These are phyloP conservation scores for Alternaria brassicicola DNA, from an alignment of 2,329 filamentous ascomycete genomes.

Conservation along the genomic window DNA sequence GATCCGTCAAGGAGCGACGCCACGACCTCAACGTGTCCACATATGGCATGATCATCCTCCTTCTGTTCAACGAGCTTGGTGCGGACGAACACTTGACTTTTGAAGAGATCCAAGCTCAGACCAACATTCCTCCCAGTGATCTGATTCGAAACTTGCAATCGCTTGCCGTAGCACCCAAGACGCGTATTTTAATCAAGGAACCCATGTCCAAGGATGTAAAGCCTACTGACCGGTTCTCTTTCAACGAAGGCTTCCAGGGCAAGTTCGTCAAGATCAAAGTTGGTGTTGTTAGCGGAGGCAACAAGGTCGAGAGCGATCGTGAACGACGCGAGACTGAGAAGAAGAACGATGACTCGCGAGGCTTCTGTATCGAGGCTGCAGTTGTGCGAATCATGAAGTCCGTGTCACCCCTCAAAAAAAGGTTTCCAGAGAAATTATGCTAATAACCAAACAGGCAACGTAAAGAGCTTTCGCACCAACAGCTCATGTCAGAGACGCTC, in stretches of 20 bases:
- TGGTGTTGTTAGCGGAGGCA: constrained; percentile 77
- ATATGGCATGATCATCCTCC: constrained; percentile 85
- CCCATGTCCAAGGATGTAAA: constrained; percentile 80
- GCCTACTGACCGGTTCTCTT: constrained; percentile 76
- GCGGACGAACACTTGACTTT: constrained; percentile 59
- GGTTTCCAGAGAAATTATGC: not conserved
- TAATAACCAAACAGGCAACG: constrained; percentile 63
- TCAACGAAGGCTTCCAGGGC: constrained; percentile 81
- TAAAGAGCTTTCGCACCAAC: constrained; percentile 71
- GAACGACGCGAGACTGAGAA: constrained; percentile 74
- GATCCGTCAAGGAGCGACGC: constrained; percentile 68
- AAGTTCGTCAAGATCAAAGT: constrained; percentile 89
- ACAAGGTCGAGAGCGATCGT: constrained; percentile 78
- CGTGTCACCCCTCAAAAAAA: constrained; percentile 46
- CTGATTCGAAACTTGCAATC: constrained; percentile 80
- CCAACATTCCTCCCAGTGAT: constrained; percentile 76
- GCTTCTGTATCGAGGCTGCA: constrained; percentile 75
- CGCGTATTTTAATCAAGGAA: constrained; percentile 78
- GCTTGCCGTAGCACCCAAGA: constrained; percentile 82
- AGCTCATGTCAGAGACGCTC: constrained; percentile 74
- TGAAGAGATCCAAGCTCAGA: constrained; percentile 82
- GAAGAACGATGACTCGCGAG: constrained; percentile 74
- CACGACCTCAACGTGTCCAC: constrained; percentile 94
- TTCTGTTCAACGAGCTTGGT: constrained; percentile 83
- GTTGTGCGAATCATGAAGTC: constrained; percentile 88